Conservation (phyloP, 73 alveolate species). For the Paraurostyla sp. region DNA sequence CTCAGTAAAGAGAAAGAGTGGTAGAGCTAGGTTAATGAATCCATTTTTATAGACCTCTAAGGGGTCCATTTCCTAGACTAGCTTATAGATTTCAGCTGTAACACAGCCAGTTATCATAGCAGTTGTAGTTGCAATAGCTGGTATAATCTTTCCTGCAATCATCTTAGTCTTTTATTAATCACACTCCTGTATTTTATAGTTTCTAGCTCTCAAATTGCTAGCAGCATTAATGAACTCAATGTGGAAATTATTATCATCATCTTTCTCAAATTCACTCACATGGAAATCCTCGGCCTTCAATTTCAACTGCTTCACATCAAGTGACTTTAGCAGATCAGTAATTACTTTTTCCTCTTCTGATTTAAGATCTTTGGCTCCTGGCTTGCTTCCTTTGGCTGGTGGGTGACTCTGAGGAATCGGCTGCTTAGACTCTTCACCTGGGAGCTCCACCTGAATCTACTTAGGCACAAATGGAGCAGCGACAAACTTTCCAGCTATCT, state of each 20-base stretch:
- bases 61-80: slow-evolving; percentile 53
- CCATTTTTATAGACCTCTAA: slow-evolving; percentile 89
- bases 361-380: slow-evolving; percentile 44
- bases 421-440: slow-evolving; percentile 79
- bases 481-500: slow-evolving; percentile 75
- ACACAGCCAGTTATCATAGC: slow-evolving; percentile 99
- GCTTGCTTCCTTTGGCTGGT: slow-evolving; percentile 74
- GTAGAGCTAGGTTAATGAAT: slow-evolving; percentile 91
- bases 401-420: slow-evolving; percentile 74
- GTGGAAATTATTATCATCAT: slow-evolving; percentile 98
- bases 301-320: slow-evolving; percentile 69
- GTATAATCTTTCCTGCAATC: slow-evolving; percentile 99
- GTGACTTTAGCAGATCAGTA: slow-evolving; percentile 70
- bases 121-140: slow-evolving; percentile 99
- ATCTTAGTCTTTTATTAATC: slow-evolving; percentile 90
- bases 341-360: slow-evolving; percentile 85
- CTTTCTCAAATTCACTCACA: slow-evolving; percentile 94
- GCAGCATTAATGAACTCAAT: slow-evolving; percentile 98
- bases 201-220: slow-evolving; percentile 97
- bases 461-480: slow-evolving; percentile 88
- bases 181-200: slow-evolving; percentile 88
- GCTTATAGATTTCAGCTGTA: slow-evolving; percentile 79
- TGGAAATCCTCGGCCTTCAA: slow-evolving; percentile 70
- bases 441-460: slow-evolving; percentile 81
- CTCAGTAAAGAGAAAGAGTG: slow-evolving; percentile 85